Evolutionary conservation across 2,329 filamentous ascomycete species (phyloP), one percentile per base, ranked within the genome.

Genomic region (Botrytis porri): DNA sequence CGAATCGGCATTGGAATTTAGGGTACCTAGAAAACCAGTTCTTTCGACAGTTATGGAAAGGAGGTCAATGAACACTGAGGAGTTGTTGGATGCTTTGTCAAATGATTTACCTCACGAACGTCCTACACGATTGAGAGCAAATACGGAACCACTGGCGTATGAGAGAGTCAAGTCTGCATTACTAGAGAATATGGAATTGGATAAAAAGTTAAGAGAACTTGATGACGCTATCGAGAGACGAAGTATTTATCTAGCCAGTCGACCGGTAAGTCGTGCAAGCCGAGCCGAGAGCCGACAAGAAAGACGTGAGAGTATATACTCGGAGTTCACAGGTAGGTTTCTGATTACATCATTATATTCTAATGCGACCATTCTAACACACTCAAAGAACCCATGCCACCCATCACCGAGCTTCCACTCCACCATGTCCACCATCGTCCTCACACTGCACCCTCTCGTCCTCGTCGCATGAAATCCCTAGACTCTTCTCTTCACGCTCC

Each of bases 131-230:
- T 64, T 81, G 9, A 76, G 79, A 72, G 74, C 79, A 3, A 75
- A 75, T 60, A 80, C 79, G 0, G 79, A 79, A 39, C 77, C 79
- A n/a, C 77, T 76, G 60, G 72, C 75, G 20, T 80, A 79, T 69
- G 78, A 80, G 62, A 74, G 80, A 63, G 78, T 81, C 25, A 79
- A 79, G 70, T 78, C 77, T 18, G 78, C 78, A 62, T 63, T 81
- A 14, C 76, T 80, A 54, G 80, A 81, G 72, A 80, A 77, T 82
- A 81, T 87, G 71, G 88, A 91, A 78, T 83, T 88, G 75, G 89
- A 91, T 72, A 83, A 82, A 72, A 80, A 89, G 61, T 85, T 91
- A 80, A 85, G 85, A 73, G 85, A 89, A 76, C 89, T 91, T 70
- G 87, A 91, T 70, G 85, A 87, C 69, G 83, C 88, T 35, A 85